Conservation (phyloP, 2,329 filamentous ascomycete genomes). For the Phoma sp. region DNA sequence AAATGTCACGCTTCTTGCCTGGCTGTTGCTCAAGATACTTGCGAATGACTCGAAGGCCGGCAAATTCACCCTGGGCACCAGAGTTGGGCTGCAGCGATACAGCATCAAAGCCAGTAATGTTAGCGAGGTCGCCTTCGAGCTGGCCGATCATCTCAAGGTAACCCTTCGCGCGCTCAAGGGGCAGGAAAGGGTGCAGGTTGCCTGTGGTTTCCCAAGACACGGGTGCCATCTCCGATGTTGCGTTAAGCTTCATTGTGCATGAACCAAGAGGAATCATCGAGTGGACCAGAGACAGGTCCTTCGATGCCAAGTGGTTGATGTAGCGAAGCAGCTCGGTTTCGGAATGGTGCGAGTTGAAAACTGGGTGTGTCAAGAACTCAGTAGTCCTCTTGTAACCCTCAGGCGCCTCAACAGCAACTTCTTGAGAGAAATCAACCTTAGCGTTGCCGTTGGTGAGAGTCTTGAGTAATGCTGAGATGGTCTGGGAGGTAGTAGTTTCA, state of each 20-base stretch:
- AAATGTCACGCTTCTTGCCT: constrained; percentile 81
- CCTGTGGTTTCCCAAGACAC: constrained; percentile 79
- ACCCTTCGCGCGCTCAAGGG: constrained; percentile 67
- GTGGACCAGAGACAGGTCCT: constrained; percentile 91
- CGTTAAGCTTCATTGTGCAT: constrained; percentile 98
- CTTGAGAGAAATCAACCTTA: constrained; percentile 18
- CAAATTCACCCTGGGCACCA: constrained; percentile 93
- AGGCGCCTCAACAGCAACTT: constrained; percentile 53
- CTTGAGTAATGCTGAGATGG: constrained; percentile 65
- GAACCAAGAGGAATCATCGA: constrained; percentile 98
- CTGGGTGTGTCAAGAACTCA: constrained; percentile 82
- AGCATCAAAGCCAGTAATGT: constrained; percentile 89
- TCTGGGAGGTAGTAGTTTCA: constrained; percentile 69
- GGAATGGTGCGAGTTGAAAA: constrained; percentile 94
- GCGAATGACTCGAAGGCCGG: constrained; percentile 86
- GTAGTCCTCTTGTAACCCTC: constrained; percentile 72
- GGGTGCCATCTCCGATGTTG: constrained; percentile 90
- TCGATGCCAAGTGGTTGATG: constrained; percentile 91
- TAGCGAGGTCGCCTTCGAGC: constrained; percentile 76
- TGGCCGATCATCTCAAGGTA: constrained; percentile 75
- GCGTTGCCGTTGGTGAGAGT: constrained; percentile 48
- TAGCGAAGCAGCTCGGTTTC: constrained; percentile 95
- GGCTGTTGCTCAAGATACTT: constrained; percentile 77
- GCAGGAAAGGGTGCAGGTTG: constrained; percentile 82
- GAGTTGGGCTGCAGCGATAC: constrained; percentile 94